Base-by-base conservation (phyloP, 2,329 filamentous ascomycete genomes). In the Penicillium decumbens region DNA sequence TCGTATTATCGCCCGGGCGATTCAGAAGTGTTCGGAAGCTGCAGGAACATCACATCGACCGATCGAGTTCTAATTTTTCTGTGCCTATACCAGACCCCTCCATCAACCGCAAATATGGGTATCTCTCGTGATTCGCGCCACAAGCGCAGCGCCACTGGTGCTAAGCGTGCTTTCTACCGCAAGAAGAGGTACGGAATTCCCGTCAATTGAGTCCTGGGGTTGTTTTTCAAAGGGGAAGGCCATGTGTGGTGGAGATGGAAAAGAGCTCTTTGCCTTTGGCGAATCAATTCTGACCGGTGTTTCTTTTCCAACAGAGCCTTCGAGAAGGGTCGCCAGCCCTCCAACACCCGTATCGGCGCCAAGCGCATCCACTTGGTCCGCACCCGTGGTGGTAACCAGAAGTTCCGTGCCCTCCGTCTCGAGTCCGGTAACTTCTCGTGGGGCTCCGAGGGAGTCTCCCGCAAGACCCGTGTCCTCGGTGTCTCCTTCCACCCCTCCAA, bases 111-210 rank as follows among this genome's bases (percentile, higher is more conserved):
- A 87, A 88, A 85, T 81, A 92, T 92, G 88, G 88, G 93, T 98
- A 97, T 98, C 82, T 96, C 92, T 80, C 89, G 93, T 82, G 92
- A 97, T 82, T 95, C 90, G 77, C 90, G 93, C 82, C 93, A 98
- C 87, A 98, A 98, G 88, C 91, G 93, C 81, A 91, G 90, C 79
- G 91, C 92, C 78, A 88, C 95, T 77, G 95, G 93, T 84, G 93
- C 95, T 74, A 98, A 98, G 88, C 86, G 88, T 77, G 82, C 88
- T 80, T 87, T 85, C 80, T 93, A 92, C 84, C 84, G 88, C 70
- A 78, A 77, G 75, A 75, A 77, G 73, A 77, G 74, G 75, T 78
- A 77, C 66, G 73, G 63, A 65, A 64, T 60, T 79, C 80, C 80
- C 82, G 48, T 49, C 51, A 47, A 44, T 48, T 52, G 44, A 54